Base-by-base conservation (phyloP, 2,329 filamentous ascomycete species). In the Pseudocercospora musae region DNA sequence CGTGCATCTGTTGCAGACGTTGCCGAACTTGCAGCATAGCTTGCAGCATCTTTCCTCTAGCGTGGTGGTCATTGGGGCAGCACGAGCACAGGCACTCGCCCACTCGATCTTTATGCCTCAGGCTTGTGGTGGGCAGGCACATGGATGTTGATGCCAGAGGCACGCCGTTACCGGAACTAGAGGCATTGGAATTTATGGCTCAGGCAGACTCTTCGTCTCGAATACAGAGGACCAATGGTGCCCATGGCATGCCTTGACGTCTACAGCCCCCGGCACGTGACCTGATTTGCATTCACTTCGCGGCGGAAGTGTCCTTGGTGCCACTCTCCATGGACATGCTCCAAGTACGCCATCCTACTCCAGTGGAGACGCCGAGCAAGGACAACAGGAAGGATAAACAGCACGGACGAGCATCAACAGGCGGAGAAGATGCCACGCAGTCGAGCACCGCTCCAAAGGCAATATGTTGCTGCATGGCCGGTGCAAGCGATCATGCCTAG, bases 381-480 rank as follows among this genome's bases (percentile, higher is more conserved):
- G 60, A 60, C 52, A 59, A 73, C 72, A 68, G 77, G 76, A 77
- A 75, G 73, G 68, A 77, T 75, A 76, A 75, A 74, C 67, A 67
- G 69, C 69, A 64, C 66, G 44, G 48, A 69, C 69, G 70, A 76
- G 73, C 71, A 71, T 74, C 71, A 77, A 77, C 76, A 78, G 75
- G 77, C 75, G 74, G 76, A 77, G 69, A 74, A 62, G 72, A 74
- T 77, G 78, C 79, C 78, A 81, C 78, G 75, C 77, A 66, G 64
- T 64, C 62, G 69, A 59, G 68, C 72, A 72, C 71, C 71, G 61
- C 55, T 55, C 48, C 62, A 56, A 63, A 62, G 60, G 62, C 64
- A 69, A 68, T 69, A 66, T 68, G 59, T 53, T 60, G 63, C 61
- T 68, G 69, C 68, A 69, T 67, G 44, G 56, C 55, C 60, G 60